Base-by-base conservation (phyloP, 192 early-diverging fungal genomes). In the Gaertneriomyces sp. region DNA sequence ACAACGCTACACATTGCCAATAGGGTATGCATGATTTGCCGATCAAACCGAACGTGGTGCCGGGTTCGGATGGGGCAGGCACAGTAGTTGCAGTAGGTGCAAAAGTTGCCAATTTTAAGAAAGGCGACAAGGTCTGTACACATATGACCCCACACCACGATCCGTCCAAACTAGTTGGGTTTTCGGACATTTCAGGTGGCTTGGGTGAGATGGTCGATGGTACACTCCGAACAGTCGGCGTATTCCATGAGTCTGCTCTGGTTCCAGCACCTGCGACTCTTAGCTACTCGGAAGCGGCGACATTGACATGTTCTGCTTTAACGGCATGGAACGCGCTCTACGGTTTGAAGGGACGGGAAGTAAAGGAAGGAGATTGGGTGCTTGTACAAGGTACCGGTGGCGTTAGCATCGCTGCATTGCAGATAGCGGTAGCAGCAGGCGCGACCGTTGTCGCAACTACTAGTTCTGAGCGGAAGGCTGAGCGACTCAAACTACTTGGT, bases 51-150 rank as follows among this genome's bases (percentile, higher is more conserved):
- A 14, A 33, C n/a, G 16, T 57, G 16, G 33, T 57, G n/a, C 55
- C 55, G 14, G n/a, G 55, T 33, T 20, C 17, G 16, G 55, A 57
- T 38, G 55, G 17, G 6, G 55, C 55, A 14, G 55, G 55, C 16
- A 33, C n/a, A 14, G 38, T 57, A 5, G 55, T 57, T 14, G 55
- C n/a, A 57, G 38, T 57, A 5, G 55, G 55, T 57, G 55, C n/a
- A 57, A 33, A 8, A 5, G 55, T 57, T 33, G 11, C 55, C 4
- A 38, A 41, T n/a, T 16, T 51, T 20, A 51, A 51, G 49, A 51
- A 51, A 20, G 49, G 49, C 20, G n/a, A 51, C n/a, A n/a, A 20
- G 6, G 49, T 51, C 49, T 51, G 49, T 51, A 17, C 49, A 33
- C 25, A 33, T 33, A 33, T 33, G 25, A 33, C 25, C 25, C 25